Conservation (phyloP, 2,329 filamentous ascomycete species). For the Teratosphaeria zuluensis region DNA sequence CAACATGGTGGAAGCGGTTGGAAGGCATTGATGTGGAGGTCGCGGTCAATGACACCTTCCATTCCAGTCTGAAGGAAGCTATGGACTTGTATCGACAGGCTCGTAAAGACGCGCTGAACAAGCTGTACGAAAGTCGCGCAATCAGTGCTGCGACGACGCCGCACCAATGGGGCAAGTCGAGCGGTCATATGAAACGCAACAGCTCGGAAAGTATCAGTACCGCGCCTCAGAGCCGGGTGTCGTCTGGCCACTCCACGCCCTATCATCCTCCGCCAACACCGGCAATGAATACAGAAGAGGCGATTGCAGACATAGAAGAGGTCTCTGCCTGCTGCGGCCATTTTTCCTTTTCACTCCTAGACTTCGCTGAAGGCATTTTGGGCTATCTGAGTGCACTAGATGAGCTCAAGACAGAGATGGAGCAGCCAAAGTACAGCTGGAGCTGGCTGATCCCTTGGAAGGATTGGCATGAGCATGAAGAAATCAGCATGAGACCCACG, state of each 20-base stretch:
- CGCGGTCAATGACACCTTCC: conserved; percentile 67
- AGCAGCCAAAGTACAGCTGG: conserved; percentile 58
- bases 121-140: conserved; percentile 74
- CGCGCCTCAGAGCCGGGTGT: neutral
- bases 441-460: conserved; percentile 62
- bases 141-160: conserved; percentile 38
- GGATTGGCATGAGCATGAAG: neutral
- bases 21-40: conserved; percentile 51
- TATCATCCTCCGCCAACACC: neutral
- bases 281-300: conserved; percentile 38
- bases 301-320: conserved; percentile 91
- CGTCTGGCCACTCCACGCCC: neutral
- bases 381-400: conserved; percentile 75
- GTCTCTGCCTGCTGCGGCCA: conserved; percentile 96
- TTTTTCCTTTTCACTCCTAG: conserved; percentile 84
- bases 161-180: conserved; percentile 53
- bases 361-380: conserved; percentile 84
- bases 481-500: neutral
- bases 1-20: conserved; percentile 12
- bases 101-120: conserved; percentile 63
- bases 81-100: conserved; percentile 69
- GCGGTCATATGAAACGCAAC: neutral
- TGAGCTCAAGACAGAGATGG: conserved; percentile 62
- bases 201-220: neutral
- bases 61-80: conserved; percentile 69